These are phyloP conservation scores for Sedum album DNA, from an alignment of 164 flowering plant genomes.

Conservation along the genomic window DNA sequence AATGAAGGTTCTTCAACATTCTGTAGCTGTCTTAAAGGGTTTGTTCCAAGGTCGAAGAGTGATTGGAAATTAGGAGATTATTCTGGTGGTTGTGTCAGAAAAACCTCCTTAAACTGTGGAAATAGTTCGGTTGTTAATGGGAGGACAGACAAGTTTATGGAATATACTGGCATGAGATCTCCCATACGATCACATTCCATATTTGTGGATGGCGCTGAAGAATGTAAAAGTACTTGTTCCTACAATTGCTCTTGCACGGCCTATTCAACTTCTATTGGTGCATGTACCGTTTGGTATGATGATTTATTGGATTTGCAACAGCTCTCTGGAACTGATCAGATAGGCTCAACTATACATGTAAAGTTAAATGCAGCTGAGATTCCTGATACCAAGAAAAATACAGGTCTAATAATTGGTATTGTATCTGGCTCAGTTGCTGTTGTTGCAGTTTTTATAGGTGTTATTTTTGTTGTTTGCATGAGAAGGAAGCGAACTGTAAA, in stretches of 20 bases:
- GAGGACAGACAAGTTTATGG: constrained; percentile 8
- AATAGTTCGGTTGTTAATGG: not conserved
- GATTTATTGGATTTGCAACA: constrained; percentile 19
- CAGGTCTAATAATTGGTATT: constrained; percentile 15
- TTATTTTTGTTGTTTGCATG: constrained; percentile 15
- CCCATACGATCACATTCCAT: constrained; percentile 4
- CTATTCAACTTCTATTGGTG: constrained; percentile 13
- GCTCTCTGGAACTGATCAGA: constrained; percentile 9
- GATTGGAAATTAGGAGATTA: constrained; percentile 10
- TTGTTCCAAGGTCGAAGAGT: constrained; percentile 10
- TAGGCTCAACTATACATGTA: constrained; percentile 23
- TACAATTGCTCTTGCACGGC: constrained; percentile 19
- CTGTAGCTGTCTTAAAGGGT: constrained; percentile 22
- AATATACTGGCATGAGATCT: not conserved
- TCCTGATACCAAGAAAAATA: constrained; percentile 11
- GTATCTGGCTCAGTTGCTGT: constrained; percentile 20
- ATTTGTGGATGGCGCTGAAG: constrained; percentile 6
- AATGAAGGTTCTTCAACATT: not conserved
- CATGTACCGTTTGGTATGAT: not conserved
- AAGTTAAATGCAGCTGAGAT: constrained; percentile 35
- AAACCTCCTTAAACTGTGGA: constrained; percentile 10
- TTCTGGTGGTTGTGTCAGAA: constrained; percentile 16
- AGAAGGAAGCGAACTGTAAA: constrained; percentile 12
- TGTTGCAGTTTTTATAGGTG: constrained; percentile 10
- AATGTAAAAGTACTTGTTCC: constrained; percentile 15